Base-by-base conservation (phyloP, 306 rosid genomes). In the Begonia fuchsioides region DNA sequence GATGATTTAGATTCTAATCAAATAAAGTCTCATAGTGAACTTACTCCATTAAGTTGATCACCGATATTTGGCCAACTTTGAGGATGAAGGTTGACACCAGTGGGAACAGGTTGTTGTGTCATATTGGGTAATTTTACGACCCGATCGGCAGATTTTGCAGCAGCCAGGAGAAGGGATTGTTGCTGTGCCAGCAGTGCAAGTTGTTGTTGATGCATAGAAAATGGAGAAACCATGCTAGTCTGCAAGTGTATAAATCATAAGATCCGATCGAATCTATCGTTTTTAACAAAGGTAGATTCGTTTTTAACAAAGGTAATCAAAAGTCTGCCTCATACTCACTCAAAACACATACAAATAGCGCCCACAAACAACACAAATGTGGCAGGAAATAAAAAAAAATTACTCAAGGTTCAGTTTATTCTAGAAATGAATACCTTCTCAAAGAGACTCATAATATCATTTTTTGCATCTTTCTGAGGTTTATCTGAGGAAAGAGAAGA, bases 401-500 rank as follows among this genome's bases (percentile, higher is more conserved):
- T 13, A 41, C 45, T 41, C 35, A 26, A 26, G 35, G 35, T 26
- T 26, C 35, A 26, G 35, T 26, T 26, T 8, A 26, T 26, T 26
- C 35, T 8, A 26, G 35, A 26, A 26, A 26, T 26, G 14, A 17
- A 43, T 55, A 92, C 98, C 98, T 86, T 92, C 71, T 92, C 98
- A 62, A 92, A 92, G 65, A 92, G 98, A 79, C 94, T 79, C 98
- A 92, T 79, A 49, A 92, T 92, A 66, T 86, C 96, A 68, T 76
- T 82, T 82, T 86, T 92, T 17, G 79, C 69, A 43, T 86, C 98
- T 66, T 85, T 86, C 54, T 62, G 74, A 12, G 83, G 92, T 63
- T 72, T 79, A 52, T 62, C 86, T 19, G 87, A 57, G 65, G 56
- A 66, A 54, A 73, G 2, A 38, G 72, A 54, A 49, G 77, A 59